Percentiles rank a stretch among this genome's conserved stretches.
These are phyloP conservation scores for Parmales sp. DNA, from an alignment of 108 stramenopile genomes.

Conservation along the genomic window DNA sequence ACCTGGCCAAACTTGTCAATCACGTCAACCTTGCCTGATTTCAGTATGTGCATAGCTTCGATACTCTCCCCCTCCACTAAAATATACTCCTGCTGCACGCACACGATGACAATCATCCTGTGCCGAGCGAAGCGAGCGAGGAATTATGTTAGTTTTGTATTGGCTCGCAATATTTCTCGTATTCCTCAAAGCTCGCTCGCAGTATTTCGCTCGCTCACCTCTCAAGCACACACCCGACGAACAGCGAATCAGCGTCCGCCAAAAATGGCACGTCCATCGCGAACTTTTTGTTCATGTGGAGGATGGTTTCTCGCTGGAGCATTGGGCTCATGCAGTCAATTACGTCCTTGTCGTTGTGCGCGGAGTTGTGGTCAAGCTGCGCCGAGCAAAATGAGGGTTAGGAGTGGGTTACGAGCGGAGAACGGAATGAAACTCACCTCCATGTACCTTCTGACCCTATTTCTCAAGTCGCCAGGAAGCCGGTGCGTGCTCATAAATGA, in stretches of 20 bases:
- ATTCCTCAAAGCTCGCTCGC: too few relatives aligned
- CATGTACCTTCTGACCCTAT: neutral
- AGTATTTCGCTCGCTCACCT: too few relatives aligned
- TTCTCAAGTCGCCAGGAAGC: neutral
- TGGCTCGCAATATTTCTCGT: too few relatives aligned
- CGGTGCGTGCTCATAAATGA: neutral
- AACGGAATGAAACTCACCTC: too few relatives aligned
- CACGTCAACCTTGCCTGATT: constrained; percentile 2
- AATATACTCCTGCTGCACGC: constrained; percentile 10
- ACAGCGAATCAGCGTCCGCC: neutral
- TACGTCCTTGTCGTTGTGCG: constrained; percentile 1
- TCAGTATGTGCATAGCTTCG: constrained; percentile 8
- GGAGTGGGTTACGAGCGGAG: too few relatives aligned
- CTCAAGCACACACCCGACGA: constrained; percentile 2
- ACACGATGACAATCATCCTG: constrained; percentile 10
- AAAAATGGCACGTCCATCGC: neutral
- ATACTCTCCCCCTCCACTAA: constrained; percentile 4
- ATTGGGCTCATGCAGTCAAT: neutral
- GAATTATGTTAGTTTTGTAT: too few relatives aligned
- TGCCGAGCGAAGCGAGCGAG: too few relatives aligned
- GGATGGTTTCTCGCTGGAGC: constrained; percentile 5
- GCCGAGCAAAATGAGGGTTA: neutral
- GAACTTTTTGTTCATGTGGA: constrained; percentile 3
- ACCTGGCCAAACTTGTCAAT: constrained; percentile 1
- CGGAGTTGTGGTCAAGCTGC: neutral